phyloP scores from a whole-genome alignment of 495 filamentous ascomycete species.

The Aspergillus mulundensis region DNA sequence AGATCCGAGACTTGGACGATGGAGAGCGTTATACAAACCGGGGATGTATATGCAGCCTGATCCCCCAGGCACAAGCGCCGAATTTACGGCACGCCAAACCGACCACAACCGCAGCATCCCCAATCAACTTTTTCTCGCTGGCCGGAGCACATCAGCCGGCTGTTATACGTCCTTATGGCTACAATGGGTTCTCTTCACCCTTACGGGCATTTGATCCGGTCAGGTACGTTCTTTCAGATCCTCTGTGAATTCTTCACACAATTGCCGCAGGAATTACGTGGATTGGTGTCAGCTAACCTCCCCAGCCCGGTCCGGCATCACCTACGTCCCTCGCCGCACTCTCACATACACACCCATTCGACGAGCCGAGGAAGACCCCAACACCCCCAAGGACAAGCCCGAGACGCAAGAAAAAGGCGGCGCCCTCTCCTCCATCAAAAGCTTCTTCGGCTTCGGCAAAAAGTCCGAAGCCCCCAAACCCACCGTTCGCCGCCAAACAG shows the following conservation, averaged over 20 bases:
- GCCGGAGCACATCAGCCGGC: conserved; percentile 3
- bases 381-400: conserved; percentile 14
- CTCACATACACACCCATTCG: conserved; percentile 33
- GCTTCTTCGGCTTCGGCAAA: conserved; percentile 36
- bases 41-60: not conserved
- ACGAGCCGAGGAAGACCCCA: conserved; percentile 29
- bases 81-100: not conserved
- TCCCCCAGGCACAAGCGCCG: not conserved
- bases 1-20: not conserved
- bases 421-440: conserved; percentile 34
- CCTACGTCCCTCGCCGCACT: conserved; percentile 39
- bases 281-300: not conserved
- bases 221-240: conserved; percentile 20
- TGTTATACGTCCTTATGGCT: conserved; percentile 27
- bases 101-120: not conserved
- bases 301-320: conserved; percentile 35
- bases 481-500: conserved; percentile 26
- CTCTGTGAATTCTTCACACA: not conserved
- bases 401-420: conserved; percentile 15
- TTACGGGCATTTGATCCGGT: conserved; percentile 40
- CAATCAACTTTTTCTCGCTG: conserved; percentile 14
- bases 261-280: not conserved
- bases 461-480: conserved; percentile 24
- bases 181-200: conserved; percentile 36
- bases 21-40: not conserved